Evolutionary conservation across 768 basidiomycete species (phyloP), one percentile per base, ranked within the genome.

Genomic region (Serpula lacrymans): DNA sequence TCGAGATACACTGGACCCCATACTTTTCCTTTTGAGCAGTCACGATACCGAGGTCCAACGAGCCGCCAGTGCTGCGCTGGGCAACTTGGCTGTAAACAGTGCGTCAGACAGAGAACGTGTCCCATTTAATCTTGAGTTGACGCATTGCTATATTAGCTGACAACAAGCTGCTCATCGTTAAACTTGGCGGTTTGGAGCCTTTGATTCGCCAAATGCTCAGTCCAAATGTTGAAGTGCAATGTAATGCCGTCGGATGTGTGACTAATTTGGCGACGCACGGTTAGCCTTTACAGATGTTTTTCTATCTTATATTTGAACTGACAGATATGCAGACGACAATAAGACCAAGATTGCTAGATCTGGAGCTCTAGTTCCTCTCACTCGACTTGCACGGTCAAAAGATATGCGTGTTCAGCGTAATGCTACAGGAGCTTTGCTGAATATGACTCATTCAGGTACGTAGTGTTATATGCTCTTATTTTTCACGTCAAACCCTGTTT

Each of bases 331-430:
- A 96, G 94, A 99, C 56, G 96, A 99, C 63, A 99, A 99, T 76
- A 99, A 99, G 77, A 96, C 92, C 37, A 96, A 95, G 77, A 99
- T 99, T 42, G 96, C 96, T 28, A 97, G 97, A 75, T 96, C 93
- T 8, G 96, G 96, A 33, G 96, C 96, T n/a, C 74, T 99, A 40
- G 91, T 96, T 16, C 96, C 96, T 17, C 79, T 99, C 26, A 98
- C 96, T 31, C 79, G 96, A 36, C 76, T 99, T 30, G 96, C 96
- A 23, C 83, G 91, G 48, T 96, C 92, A 17, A 98, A 98, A 68
- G 96, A 99, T 62, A 97, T 99, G 95, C 80, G 96, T 9, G 96
- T 99, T 3, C 96, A 99, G 64, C 78, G 96, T 46, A 99, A 99
- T 58, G 96, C 96, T 9, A 99, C 96, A 2, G 96, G 96, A 6